Percentiles rank a stretch among this genome's conserved stretches.
Evolutionary conservation across 129 eudicot genomes (phyloP).

Genomic region (Oenanthe sinensis): DNA sequence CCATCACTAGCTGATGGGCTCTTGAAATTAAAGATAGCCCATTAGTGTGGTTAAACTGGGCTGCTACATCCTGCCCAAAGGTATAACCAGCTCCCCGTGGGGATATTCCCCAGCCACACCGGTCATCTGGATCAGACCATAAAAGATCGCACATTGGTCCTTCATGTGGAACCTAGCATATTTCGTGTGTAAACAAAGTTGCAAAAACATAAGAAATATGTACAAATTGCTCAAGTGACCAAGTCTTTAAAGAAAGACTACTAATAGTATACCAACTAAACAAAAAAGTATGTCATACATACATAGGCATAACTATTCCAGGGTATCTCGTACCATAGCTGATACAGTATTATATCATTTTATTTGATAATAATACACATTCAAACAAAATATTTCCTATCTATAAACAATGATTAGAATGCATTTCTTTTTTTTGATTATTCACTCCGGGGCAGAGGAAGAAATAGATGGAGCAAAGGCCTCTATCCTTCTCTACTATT

Average conservation of each 20-base stretch:
- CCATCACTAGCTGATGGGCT: conserved; percentile 93
- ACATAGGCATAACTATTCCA: neutral
- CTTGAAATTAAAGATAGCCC: conserved; percentile 78
- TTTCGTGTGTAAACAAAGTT: neutral
- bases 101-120: conserved; percentile 94
- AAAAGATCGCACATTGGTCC: conserved; percentile 93
- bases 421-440: neutral
- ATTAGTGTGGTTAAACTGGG: conserved; percentile 82
- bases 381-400: neutral
- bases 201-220: neutral
- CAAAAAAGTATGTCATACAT: neutral
- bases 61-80: conserved; percentile 82
- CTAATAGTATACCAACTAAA: conserved; percentile 32
- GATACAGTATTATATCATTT: neutral
- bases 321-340: no score
- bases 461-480: neutral
- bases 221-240: neutral
- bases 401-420: neutral
- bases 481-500: neutral
- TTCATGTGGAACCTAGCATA: conserved; percentile 73
- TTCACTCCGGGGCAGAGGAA: neutral
- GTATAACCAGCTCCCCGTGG: conserved; percentile 94
- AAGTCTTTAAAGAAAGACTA: conserved; percentile 14
- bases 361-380: neutral
- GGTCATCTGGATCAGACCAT: conserved; percentile 93